Evolutionary conservation across 768 basidiomycete species (phyloP), one percentile per base, ranked within the genome.

Genomic region (Floccularia luteovirens): DNA sequence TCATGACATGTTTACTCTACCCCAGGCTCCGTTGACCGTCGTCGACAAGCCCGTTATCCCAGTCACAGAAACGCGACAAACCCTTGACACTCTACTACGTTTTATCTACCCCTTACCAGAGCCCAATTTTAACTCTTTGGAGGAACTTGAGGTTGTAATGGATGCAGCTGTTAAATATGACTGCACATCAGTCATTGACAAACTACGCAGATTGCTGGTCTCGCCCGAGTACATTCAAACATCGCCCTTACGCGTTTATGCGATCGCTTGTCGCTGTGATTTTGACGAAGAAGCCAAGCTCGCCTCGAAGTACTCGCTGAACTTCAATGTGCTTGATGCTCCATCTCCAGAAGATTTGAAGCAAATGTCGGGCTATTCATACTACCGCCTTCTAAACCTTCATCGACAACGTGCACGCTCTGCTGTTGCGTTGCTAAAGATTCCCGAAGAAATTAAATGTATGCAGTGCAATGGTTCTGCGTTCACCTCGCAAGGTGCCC

Each of bases 91-190:
- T 4, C 57, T 86, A 19, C 64, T 87, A 24, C 72, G 69, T 19
- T 69, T 78, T 51, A 56, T 83, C 36, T 86, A 87, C 47, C 81
- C 80, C 2, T 55, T 76, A 10, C 70, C 70, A 16, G 66, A 77
- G 41, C 82, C 83, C 3, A 24, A 44, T 12, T 48, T 87, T 34
- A 38, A 53, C 6, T 66, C 69, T 5, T 61, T 85, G 11, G 74
- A 82, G 47, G 68, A 75, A 5, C 65, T 85, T 30, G 60, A 64
- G 5, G 55, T 60, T 21, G 52, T 78, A 20, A 64, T 85, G 13
- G 59, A 54, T 17, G 72, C 73, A 0, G 77, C 82, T 5, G 49
- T 65, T 51, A 86, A 87, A 52, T 86, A 85, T 53, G 79, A 85
- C 43, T 65, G 83, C 44, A 32, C 55, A 1, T 61, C 59, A 4